These are phyloP conservation scores for Salix brachista DNA, from an alignment of 345 rosid genomes.

Conservation along the genomic window DNA sequence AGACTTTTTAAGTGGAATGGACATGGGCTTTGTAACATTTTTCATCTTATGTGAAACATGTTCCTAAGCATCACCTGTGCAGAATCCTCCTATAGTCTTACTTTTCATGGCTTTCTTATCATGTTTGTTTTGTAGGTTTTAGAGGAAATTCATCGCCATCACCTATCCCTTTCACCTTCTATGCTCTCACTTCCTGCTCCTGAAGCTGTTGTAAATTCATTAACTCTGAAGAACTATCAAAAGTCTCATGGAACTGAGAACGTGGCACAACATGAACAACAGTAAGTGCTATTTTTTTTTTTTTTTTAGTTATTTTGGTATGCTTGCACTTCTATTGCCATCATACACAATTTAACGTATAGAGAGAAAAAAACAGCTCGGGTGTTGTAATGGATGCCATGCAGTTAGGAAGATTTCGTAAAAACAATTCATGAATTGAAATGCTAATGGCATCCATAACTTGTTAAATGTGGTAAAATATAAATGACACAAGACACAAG, in stretches of 20 bases:
- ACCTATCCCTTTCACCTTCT: slow-evolving; percentile 15
- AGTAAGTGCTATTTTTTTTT: slow-evolving; percentile 12
- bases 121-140: slow-evolving; percentile 9
- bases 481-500: not conserved
- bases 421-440: not conserved
- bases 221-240: slow-evolving; percentile 19
- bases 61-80: not conserved
- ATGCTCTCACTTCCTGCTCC: slow-evolving; percentile 23
- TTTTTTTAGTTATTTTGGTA: not conserved
- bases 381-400: not conserved
- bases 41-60: not conserved
- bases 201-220: slow-evolving; percentile 21
- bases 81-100: not conserved
- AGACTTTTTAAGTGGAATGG: not conserved
- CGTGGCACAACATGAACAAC: slow-evolving; percentile 1
- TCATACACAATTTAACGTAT: not conserved
- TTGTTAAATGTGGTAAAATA: not conserved
- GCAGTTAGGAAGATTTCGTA: not conserved
- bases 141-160: slow-evolving; percentile 26
- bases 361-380: not conserved
- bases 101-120: not conserved
- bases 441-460: not conserved
- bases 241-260: slow-evolving; percentile 7
- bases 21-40: not conserved
- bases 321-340: not conserved